phyloP scores from a whole-genome alignment of 129 eudicot species.

The Deinandra increscens region DNA sequence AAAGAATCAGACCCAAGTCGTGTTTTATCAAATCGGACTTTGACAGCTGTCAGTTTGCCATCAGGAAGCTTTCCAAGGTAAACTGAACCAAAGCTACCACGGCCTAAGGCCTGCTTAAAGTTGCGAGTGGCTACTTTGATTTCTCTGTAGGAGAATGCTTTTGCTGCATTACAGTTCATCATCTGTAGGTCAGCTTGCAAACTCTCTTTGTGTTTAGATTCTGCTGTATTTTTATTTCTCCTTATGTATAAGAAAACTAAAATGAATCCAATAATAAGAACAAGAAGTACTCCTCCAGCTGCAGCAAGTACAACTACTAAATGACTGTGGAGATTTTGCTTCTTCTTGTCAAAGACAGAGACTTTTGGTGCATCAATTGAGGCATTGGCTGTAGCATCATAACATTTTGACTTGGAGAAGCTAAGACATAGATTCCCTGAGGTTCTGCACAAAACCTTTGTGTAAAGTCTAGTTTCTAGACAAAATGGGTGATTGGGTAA shows the following conservation, averaged over 20 bases:
- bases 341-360: conserved; percentile 54
- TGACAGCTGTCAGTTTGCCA: conserved; percentile 77
- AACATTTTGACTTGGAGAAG: conserved; percentile 55
- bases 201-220: conserved; percentile 20
- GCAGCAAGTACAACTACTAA: conserved; percentile 54
- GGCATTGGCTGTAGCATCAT: conserved; percentile 39
- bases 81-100: conserved; percentile 89
- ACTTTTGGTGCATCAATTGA: conserved; percentile 80
- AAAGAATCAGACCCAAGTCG: conserved; percentile 79
- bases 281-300: conserved; percentile 52
- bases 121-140: conserved; percentile 78
- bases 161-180: conserved; percentile 52
- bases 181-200: conserved; percentile 45
- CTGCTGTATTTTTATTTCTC: conserved; percentile 42
- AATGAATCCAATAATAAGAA: conserved; percentile 36
- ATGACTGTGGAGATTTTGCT: conserved; percentile 56
- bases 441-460: conserved; percentile 51
- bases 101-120: conserved; percentile 75
- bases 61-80: conserved; percentile 70
- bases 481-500: neutral
- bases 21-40: conserved; percentile 73
- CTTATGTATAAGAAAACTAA: conserved; percentile 43
- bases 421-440: conserved; percentile 87
- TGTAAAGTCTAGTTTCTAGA: conserved; percentile 16
- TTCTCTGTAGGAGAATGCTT: conserved; percentile 70